Evolutionary conservation across 495 filamentous ascomycete species (phyloP).

Genomic region (Physcia stellaris): DNA sequence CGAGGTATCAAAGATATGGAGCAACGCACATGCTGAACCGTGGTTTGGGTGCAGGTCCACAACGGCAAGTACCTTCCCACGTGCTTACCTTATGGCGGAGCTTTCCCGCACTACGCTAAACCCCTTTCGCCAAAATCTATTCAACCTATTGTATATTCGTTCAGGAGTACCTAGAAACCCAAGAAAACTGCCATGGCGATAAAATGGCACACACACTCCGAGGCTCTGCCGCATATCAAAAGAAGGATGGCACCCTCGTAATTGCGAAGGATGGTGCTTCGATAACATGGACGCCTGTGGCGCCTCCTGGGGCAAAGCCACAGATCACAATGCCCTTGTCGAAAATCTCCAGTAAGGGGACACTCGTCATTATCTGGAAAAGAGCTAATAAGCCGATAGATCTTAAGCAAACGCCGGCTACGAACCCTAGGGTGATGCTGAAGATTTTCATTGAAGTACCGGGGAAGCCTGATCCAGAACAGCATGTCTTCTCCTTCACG

Average conservation of each 20-base stretch:
- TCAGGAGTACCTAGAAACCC: no score
- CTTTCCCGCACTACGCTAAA: no score
- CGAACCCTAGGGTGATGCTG: constrained; percentile 72
- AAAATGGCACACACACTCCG: constrained; percentile 46
- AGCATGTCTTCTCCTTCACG: constrained; percentile 79
- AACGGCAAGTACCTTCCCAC: no score
- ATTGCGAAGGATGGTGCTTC: constrained; percentile 54
- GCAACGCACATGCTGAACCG: no score
- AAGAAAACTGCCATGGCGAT: constrained; percentile 7
- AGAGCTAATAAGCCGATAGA: no score
- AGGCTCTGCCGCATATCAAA: constrained; percentile 77
- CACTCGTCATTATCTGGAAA: constrained; percentile 5
- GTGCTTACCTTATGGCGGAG: no score
- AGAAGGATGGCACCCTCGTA: constrained; percentile 79
- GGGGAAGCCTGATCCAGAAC: constrained; percentile 40
- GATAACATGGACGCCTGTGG: constrained; percentile 67
- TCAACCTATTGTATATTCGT: no score
- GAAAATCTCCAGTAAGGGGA: constrained; percentile 59
- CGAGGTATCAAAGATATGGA: no score
- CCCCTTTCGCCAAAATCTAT: no score
- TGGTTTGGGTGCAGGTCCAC: no score
- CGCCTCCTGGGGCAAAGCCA: constrained; percentile 37
- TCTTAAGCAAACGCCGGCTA: constrained; percentile 83
- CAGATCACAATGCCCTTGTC: constrained; percentile 54
- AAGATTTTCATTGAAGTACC: constrained; percentile 64